These are phyloP conservation scores for Melampsora americana DNA, from an alignment of 1,284 basidiomycete species.

Conservation along the genomic window DNA sequence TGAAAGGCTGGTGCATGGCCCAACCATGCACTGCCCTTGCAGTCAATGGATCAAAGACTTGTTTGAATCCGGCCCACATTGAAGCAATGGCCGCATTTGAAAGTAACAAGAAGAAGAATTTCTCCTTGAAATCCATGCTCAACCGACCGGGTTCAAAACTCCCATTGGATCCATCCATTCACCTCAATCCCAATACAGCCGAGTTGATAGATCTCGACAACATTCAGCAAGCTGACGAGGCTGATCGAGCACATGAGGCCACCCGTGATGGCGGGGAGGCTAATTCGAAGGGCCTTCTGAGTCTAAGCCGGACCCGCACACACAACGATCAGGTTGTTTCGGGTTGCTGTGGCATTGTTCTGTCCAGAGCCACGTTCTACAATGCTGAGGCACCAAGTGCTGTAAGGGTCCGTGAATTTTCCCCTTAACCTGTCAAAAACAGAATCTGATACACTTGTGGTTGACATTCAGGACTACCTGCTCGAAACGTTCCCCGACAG, in stretches of 20 bases:
- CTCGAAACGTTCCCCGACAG: too few relatives aligned
- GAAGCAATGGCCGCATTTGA: background rate
- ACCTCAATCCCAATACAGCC: background rate
- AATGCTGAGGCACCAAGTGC: too few relatives aligned
- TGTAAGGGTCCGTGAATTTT: background rate
- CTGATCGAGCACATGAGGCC: background rate
- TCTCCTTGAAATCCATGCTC: background rate
- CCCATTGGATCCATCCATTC: background rate
- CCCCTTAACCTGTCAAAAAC: too few relatives aligned
- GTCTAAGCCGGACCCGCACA: background rate
- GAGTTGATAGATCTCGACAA: background rate
- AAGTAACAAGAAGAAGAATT: background rate
- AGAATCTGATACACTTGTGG: too few relatives aligned
- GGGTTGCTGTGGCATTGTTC: background rate
- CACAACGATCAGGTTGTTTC: background rate
- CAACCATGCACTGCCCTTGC: background rate
- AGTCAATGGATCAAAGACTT: background rate
- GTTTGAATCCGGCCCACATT: background rate
- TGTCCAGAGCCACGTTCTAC: background rate
- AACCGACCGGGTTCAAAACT: too few relatives aligned
- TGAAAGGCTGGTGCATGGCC: background rate
- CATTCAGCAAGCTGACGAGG: too few relatives aligned
- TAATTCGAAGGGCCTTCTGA: background rate
- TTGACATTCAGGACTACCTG: too few relatives aligned
- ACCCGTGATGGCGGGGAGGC: background rate